phyloP scores from a whole-genome alignment of 441 rosid genomes.

The Sinapis alba region DNA sequence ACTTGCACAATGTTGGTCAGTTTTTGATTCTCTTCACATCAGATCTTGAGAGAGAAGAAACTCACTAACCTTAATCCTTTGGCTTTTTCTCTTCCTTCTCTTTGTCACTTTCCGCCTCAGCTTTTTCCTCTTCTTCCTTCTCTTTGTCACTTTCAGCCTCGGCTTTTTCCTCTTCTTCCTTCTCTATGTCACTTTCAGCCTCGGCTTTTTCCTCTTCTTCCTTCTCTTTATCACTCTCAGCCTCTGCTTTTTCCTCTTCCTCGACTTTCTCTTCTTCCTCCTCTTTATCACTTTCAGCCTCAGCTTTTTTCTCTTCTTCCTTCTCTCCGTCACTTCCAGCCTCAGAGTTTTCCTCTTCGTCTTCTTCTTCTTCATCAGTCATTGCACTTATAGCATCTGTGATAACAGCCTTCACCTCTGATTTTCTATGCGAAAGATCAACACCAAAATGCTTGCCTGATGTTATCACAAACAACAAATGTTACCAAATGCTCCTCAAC shows the following conservation, averaged over 20 bases:
- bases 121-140: constrained; percentile 61
- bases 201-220: constrained; percentile 33
- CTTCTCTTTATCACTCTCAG: neutral
- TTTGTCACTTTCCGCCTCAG: constrained; percentile 44
- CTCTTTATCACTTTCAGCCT: constrained; percentile 45
- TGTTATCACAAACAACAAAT: constrained; percentile 19
- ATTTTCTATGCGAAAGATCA: constrained; percentile 78
- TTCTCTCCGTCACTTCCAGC: constrained; percentile 45
- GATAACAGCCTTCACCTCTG: constrained; percentile 88
- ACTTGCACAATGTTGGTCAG: constrained; percentile 9
- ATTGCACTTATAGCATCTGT: constrained; percentile 89
- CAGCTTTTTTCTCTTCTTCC: constrained; percentile 47
- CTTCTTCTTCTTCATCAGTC: constrained; percentile 85
- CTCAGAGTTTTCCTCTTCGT: constrained; percentile 40
- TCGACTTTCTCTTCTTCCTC: constrained; percentile 49
- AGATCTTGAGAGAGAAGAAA: constrained; percentile 1
- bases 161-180: constrained; percentile 44
- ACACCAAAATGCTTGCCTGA: constrained; percentile 74
- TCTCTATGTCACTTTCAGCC: constrained; percentile 46
- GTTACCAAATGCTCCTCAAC: neutral
- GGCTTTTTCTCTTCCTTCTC: constrained; percentile 44
- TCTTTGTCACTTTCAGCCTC: constrained; percentile 21
- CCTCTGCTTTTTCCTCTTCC: constrained; percentile 38
- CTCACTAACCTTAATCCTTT: constrained; percentile 32
- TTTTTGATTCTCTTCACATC: constrained; percentile 12